phyloP scores from a whole-genome alignment of 371 early-diverging fungal species.

The Syncephalis fuscata region DNA sequence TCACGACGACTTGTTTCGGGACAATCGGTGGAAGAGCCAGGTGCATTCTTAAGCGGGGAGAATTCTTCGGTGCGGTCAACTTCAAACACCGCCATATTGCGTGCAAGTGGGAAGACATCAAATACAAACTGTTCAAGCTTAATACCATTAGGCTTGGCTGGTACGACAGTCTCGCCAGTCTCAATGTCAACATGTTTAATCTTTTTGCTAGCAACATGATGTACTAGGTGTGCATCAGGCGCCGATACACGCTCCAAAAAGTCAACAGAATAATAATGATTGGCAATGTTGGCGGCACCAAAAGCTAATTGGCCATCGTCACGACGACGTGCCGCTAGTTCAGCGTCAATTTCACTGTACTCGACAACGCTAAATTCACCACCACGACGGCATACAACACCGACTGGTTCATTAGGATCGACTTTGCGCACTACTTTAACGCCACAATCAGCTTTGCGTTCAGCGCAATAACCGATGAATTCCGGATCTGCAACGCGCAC shows the following conservation, averaged over 20 bases:
- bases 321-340: conserved; percentile 43
- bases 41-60: conserved; percentile 95
- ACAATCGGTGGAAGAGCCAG: conserved; percentile 71
- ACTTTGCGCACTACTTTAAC: conserved; percentile 84
- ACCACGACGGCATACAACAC: conserved; percentile 81
- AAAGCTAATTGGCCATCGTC: conserved; percentile 56
- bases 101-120: conserved; percentile 86
- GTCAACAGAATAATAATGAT: conserved; percentile 90
- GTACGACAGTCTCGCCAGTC: conserved; percentile 52
- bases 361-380: conserved; percentile 79
- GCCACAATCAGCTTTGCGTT: conserved; percentile 79
- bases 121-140: conserved; percentile 91
- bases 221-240: conserved; percentile 68
- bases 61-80: conserved; percentile 87
- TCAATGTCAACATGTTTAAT: conserved; percentile 75
- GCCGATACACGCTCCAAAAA: conserved; percentile 72
- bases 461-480: conserved; percentile 75
- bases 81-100: conserved; percentile 79
- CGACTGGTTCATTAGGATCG: conserved; percentile 77
- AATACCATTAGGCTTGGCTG: conserved; percentile 80
- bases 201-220: conserved; percentile 95
- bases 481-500: conserved; percentile 89
- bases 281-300: conserved; percentile 93
- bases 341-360: conserved; percentile 81
- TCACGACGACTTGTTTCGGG: conserved; percentile 88